Evolutionary conservation across 2,329 filamentous ascomycete genomes (phyloP).

Genomic region (Aspergillus quadricinctus): DNA sequence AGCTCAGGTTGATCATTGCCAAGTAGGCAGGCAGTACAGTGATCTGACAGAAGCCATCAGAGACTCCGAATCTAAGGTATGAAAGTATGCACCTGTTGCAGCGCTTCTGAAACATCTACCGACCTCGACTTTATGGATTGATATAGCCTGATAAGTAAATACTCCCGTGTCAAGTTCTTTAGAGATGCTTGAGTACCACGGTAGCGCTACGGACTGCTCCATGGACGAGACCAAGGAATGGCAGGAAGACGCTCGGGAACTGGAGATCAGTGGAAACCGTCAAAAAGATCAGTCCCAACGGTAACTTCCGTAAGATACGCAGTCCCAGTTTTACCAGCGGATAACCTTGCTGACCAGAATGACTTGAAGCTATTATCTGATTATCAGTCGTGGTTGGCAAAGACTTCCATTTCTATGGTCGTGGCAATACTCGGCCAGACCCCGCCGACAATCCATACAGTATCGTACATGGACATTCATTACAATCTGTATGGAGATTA

Average conservation of each 20-base stretch:
- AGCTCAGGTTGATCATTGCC: conserved; percentile 10
- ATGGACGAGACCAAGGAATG: conserved; percentile 10
- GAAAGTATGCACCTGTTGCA: not conserved
- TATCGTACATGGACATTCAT: not conserved
- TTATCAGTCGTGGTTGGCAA: conserved; percentile 13
- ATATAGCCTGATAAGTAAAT: not conserved
- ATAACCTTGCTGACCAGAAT: conserved; percentile 1
- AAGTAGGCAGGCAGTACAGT: not conserved
- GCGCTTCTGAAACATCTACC: not conserved
- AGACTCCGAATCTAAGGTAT: not conserved
- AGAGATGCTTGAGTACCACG: conserved; percentile 10
- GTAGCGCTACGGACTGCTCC: conserved; percentile 16
- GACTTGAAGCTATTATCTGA: not conserved
- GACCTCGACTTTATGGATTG: not conserved
- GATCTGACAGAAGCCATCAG: not conserved
- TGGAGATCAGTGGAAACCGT: conserved; percentile 22
- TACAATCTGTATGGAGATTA: not conserved
- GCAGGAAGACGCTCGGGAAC: conserved; percentile 16
- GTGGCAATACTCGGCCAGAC: conserved; percentile 6
- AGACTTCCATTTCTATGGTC: not conserved
- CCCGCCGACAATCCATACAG: conserved; percentile 6
- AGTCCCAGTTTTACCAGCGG: conserved; percentile 2
- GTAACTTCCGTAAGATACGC: conserved; percentile 5
- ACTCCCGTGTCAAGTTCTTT: not conserved
- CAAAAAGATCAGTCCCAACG: conserved; percentile 15